Evolutionary conservation across 148 eudicot species (phyloP).

Genomic region (Amaranthus cruentus): DNA sequence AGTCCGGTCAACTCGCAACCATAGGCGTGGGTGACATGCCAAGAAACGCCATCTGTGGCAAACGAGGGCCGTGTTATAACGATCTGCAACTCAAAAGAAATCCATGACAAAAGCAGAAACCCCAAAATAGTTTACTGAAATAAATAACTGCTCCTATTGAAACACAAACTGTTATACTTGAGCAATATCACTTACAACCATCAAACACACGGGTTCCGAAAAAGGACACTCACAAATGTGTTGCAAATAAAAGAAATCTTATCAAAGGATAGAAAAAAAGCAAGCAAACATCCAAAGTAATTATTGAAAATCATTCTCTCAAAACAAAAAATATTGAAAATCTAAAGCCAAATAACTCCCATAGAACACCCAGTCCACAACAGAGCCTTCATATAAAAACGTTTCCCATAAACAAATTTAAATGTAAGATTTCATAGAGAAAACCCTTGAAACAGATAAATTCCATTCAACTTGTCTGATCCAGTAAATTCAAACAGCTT

Average conservation of each 20-base stretch:
- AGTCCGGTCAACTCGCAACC: conserved; percentile 86
- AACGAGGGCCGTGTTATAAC: conserved; percentile 99
- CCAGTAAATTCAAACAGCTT: no score
- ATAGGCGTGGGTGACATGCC: conserved; percentile 94
- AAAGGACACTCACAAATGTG: neutral
- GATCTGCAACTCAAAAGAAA: conserved; percentile 92
- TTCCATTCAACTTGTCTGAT: no score
- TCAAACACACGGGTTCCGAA: neutral
- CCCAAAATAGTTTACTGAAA: conserved; percentile 17
- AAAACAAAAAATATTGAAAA: no score
- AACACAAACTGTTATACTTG: conserved; percentile 1
- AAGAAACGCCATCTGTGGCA: conserved; percentile 99
- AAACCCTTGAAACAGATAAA: no score
- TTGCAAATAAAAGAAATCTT: neutral
- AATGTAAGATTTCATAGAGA: no score
- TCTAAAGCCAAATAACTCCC: no score
- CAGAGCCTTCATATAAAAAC: no score
- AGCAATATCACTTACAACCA: neutral
- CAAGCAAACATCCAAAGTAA: no score
- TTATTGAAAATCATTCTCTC: no score
- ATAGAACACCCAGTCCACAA: no score
- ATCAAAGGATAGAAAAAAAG: no score
- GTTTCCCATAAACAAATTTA: no score
- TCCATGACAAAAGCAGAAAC: conserved; percentile 38
- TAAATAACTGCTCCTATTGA: neutral